Conservation (phyloP, 441 rosid species). For the Theobroma grandiflorum region DNA sequence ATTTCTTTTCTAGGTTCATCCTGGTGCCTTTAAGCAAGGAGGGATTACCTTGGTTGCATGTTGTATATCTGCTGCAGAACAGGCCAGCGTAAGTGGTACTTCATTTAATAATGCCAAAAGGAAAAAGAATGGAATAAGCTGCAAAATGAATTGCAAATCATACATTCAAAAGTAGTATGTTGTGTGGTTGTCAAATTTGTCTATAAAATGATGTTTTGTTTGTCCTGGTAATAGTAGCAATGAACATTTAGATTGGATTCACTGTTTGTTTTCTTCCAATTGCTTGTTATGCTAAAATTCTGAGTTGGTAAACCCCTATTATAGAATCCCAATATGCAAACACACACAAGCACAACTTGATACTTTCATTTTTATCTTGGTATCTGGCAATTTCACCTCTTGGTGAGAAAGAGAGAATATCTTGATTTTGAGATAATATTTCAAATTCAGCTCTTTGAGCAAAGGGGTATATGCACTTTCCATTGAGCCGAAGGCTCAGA, state of each 20-base stretch:
- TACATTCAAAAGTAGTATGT: background rate
- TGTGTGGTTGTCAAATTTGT: background rate
- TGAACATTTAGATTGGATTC: constrained; percentile 12
- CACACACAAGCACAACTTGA: constrained; percentile 6
- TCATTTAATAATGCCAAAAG: background rate
- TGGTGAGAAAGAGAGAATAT: background rate
- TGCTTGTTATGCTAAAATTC: background rate
- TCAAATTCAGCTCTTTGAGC: background rate
- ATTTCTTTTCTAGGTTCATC: constrained; percentile 76
- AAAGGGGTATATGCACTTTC: background rate
- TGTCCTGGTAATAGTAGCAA: constrained; percentile 14
- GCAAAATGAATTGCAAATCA: background rate
- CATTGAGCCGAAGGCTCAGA: constrained; percentile 1
- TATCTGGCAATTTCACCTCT: background rate
- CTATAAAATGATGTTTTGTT: background rate
- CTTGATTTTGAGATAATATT: background rate
- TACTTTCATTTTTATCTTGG: background rate
- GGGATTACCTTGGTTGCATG: constrained; percentile 87
- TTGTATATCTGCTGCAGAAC: constrained; percentile 89
- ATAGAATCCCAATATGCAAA: background rate
- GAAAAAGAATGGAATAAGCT: constrained; percentile 2
- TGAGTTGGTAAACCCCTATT: background rate
- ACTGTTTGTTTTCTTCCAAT: constrained; percentile 12
- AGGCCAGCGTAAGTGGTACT: constrained; percentile 71
- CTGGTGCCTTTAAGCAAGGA: constrained; percentile 85